These are phyloP conservation scores for Phytopythium delawarense DNA, from an alignment of 352 stramenopile species.

Conservation along the genomic window DNA sequence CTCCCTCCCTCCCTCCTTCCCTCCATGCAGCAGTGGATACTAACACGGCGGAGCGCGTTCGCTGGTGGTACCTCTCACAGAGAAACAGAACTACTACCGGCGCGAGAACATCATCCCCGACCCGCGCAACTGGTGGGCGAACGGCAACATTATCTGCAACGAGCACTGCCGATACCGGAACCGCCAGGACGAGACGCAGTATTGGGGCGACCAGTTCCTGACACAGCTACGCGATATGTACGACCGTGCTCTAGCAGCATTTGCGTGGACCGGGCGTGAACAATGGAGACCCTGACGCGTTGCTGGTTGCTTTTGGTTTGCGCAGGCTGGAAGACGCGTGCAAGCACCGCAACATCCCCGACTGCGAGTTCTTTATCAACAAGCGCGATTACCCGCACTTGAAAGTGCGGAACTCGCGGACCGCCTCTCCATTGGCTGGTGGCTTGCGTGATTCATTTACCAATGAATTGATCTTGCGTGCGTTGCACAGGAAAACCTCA, in stretches of 20 bases:
- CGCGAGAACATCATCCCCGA: constrained; percentile 80
- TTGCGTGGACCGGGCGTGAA: not conserved
- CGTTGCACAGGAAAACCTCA: constrained; percentile 82
- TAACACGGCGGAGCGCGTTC: not conserved
- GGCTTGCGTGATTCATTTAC: constrained; percentile 2
- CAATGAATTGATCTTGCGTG: not conserved
- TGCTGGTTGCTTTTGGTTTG: not conserved
- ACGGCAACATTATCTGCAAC: constrained; percentile 99
- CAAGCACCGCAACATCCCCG: constrained; percentile 91
- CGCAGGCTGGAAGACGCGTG: constrained; percentile 92
- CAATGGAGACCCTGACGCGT: not conserved
- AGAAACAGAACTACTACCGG: constrained; percentile 79
- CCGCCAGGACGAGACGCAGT: constrained; percentile 91
- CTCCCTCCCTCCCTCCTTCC: no score
- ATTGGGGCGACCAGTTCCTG: constrained; percentile 97
- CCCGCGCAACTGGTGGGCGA: constrained; percentile 97
- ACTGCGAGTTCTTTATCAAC: constrained; percentile 99
- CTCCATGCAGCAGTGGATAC: not conserved
- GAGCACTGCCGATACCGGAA: constrained; percentile 88
- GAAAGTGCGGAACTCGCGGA: constrained; percentile 68
- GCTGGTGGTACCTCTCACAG: constrained; percentile 7
- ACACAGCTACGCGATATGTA: constrained; percentile 95
- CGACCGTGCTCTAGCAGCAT: not conserved
- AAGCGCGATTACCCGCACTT: constrained; percentile 99
- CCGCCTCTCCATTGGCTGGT: not conserved